Conservation (phyloP, 2,329 filamentous ascomycete species). For the Diaporthe caulivora region DNA sequence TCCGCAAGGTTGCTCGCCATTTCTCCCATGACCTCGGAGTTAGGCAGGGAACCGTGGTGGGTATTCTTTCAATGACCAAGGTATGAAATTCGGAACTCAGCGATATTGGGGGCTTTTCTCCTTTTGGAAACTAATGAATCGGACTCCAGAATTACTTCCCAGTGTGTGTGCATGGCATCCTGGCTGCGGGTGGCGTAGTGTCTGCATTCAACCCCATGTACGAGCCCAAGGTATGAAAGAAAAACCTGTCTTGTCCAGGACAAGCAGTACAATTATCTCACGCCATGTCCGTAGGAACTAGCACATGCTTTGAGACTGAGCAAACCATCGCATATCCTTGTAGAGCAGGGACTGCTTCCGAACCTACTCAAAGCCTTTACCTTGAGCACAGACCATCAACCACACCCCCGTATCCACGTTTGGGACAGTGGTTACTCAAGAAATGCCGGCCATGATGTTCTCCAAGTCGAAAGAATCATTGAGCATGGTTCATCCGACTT, state of each 20-base stretch:
- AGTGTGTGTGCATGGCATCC: slow-evolving; percentile 33
- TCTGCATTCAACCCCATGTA: slow-evolving; percentile 36
- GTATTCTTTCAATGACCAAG: slow-evolving; percentile 34
- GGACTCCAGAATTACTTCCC: slow-evolving; percentile 31
- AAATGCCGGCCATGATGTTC: not conserved
- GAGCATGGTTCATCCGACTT: slow-evolving; percentile 24
- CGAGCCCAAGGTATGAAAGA: slow-evolving; percentile 18
- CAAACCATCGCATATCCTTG: slow-evolving; percentile 31
- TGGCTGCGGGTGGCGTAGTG: slow-evolving; percentile 31
- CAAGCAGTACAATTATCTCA: not conserved
- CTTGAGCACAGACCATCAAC: not conserved
- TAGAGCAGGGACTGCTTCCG: slow-evolving; percentile 22
- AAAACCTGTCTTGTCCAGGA: not conserved
- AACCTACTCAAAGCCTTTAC: not conserved
- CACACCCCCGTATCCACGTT: not conserved
- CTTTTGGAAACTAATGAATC: not conserved
- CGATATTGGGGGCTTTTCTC: too few relatives aligned
- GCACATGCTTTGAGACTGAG: slow-evolving; percentile 30
- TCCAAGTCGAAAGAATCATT: slow-evolving; percentile 8
- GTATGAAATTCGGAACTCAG: too few relatives aligned
- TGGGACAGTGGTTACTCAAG: not conserved
- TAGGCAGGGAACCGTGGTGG: slow-evolving; percentile 17
- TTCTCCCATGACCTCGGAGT: slow-evolving; percentile 18
- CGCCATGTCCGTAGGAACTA: slow-evolving; percentile 1
- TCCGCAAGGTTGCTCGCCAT: slow-evolving; percentile 35